Conservation (phyloP, 2,329 filamentous ascomycete genomes). For the Epichloe typhina region DNA sequence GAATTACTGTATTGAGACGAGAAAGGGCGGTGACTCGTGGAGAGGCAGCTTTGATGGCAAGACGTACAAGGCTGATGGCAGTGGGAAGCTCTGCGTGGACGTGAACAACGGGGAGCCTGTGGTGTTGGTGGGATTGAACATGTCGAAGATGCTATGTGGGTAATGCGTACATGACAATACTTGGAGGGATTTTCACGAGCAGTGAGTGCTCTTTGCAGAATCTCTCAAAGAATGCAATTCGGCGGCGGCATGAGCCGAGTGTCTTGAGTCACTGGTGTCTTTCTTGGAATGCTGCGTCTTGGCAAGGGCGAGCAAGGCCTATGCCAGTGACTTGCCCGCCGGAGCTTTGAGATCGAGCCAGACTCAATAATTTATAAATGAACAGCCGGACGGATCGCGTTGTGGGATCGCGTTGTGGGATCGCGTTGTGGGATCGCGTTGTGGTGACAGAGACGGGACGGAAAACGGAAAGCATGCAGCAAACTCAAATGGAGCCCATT, state of each 20-base stretch:
- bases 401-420: neutral
- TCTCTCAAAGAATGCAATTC: no score
- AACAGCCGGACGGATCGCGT: neutral
- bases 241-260: neutral
- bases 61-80: slow-evolving; percentile 24
- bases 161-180: neutral
- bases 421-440: neutral
- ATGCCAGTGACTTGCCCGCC: neutral
- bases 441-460: neutral
- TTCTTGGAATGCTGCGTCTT: neutral
- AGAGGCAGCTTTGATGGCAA: slow-evolving; percentile 24
- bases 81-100: slow-evolving; percentile 27
- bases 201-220: no score
- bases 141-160: neutral
- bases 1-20: slow-evolving; percentile 29
- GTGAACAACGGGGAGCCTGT: slow-evolving; percentile 29
- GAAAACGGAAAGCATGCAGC: neutral
- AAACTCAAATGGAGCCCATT: neutral
- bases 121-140: slow-evolving; percentile 12
- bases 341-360: neutral
- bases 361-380: no score
- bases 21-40: slow-evolving; percentile 24
- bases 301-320: neutral
- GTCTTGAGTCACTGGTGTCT: neutral
- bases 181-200: no score